Percentiles rank a stretch among this genome's conserved stretches.
Evolutionary conservation across 129 eudicot species (phyloP).

Genomic region (Lonicera japonica): DNA sequence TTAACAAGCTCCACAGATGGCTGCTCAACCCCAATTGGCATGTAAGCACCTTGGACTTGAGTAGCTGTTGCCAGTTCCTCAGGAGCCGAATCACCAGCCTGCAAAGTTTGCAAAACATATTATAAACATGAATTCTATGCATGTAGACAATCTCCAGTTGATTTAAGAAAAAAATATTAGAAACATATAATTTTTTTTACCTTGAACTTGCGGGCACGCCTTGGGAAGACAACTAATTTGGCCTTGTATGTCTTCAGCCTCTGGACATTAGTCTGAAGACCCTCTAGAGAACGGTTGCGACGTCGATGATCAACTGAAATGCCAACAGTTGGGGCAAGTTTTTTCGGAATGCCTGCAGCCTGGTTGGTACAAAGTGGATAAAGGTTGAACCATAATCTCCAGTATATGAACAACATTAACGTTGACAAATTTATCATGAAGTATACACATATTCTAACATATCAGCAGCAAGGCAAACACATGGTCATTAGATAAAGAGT

Average conservation of each 20-base stretch:
- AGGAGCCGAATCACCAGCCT: slow-evolving; percentile 78
- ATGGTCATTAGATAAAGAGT: too few relatives aligned
- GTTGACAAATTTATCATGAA: too few relatives aligned
- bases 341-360: slow-evolving; percentile 82
- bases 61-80: slow-evolving; percentile 84
- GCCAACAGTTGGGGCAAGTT: slow-evolving; percentile 79
- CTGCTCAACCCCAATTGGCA: slow-evolving; percentile 57
- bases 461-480: too few relatives aligned
- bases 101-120: not conserved
- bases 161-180: not conserved
- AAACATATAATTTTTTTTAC: slow-evolving; percentile 11
- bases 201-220: slow-evolving; percentile 60
- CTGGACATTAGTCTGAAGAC: slow-evolving; percentile 70
- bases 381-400: too few relatives aligned
- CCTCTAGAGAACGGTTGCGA: slow-evolving; percentile 68
- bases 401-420: too few relatives aligned
- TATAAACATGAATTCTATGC: too few relatives aligned
- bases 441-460: too few relatives aligned
- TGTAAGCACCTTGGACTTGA: slow-evolving; percentile 52
- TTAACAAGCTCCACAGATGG: slow-evolving; percentile 64
- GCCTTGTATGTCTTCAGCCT: slow-evolving; percentile 83
- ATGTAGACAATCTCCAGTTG: not conserved
- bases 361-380: slow-evolving; percentile 9
- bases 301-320: slow-evolving; percentile 73
- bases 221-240: slow-evolving; percentile 75